Base-by-base conservation (phyloP, 768 basidiomycete species). In the Sarcodon aspratus region DNA sequence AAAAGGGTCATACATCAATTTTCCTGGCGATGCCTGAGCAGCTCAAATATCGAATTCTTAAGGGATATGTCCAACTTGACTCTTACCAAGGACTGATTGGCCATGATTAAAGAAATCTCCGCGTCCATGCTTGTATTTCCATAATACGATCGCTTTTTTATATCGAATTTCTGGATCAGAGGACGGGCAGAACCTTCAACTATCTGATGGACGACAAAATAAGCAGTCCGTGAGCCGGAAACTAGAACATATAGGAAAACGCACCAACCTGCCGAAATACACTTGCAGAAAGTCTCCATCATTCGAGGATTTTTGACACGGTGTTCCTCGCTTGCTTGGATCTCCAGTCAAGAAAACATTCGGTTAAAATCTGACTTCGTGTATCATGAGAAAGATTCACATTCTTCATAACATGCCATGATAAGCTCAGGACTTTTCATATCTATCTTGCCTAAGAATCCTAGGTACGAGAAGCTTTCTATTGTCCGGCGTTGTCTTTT, bases 41-140 rank as follows among this genome's bases (percentile, higher is more conserved):
- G 18, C 17, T 11, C 52, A 37, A 44, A 38, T 9, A 18, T 44
- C 40, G 31, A 15, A 48, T 34, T 37, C 11, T 36, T 44, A 35
- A 18, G 18, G 34, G 42, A 7, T 42, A 46, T 31, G 10, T n/a
- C 18, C 36, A 46, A n/a, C 7, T 32, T 18, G 35, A n/a, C 11
- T 48, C 71, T 45, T 53, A 87, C 92, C 65, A 95, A 67, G 0
- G 93, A 82, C 63, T 99, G 96, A 57, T 95, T 95, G 8, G 94
- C 91, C 94, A 98, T 98, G 27, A 98, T 65, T 42, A 99, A 69
- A 1, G 92, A 94, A 44, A 97, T 83, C 62, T 97, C 93, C 0
- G 95, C 80, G 56, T 96, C 94, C 96, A 99, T 99, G 57, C 88
- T 89, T 0, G 96, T 99, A 55, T 94, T 99, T 3, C 96, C 96